Conservation (phyloP, 2,329 filamentous ascomycete species). For the Botryotinia globosa region DNA sequence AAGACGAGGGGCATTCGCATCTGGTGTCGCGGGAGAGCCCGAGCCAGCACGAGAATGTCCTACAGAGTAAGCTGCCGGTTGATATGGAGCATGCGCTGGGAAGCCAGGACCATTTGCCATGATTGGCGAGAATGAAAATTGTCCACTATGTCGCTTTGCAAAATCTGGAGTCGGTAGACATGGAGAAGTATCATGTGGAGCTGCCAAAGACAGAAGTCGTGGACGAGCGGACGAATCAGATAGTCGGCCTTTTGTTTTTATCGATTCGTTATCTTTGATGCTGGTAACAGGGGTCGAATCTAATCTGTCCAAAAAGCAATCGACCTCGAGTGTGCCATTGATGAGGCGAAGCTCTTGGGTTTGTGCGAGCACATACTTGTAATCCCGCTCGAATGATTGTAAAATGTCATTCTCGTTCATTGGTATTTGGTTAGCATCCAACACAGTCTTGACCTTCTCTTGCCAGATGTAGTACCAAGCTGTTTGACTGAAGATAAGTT, state of each 20-base stretch:
- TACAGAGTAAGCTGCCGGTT: constrained; percentile 47
- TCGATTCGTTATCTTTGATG: constrained; percentile 2
- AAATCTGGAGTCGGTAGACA: constrained; percentile 65
- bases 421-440: constrained; percentile 62
- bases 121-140: constrained; percentile 60
- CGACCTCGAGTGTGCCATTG: constrained; percentile 59
- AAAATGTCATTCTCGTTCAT: constrained; percentile 72
- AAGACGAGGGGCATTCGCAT: constrained; percentile 43
- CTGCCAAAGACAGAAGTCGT: constrained; percentile 60
- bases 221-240: constrained; percentile 43
- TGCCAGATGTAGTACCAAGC: constrained; percentile 82
- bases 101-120: constrained; percentile 46
- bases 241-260: constrained; percentile 29
- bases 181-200: constrained; percentile 54
- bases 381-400: constrained; percentile 74
- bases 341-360: constrained; percentile 71
- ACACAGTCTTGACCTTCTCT: constrained; percentile 73
- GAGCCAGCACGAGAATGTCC: constrained; percentile 56
- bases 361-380: constrained; percentile 70
- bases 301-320: not conserved
- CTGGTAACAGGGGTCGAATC: constrained; percentile 33
- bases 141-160: constrained; percentile 61
- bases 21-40: constrained; percentile 54
- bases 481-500: constrained; percentile 80
- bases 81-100: constrained; percentile 53